phyloP scores from a whole-genome alignment of 1,284 basidiomycete genomes.

The Ceratobasidium sp. region DNA sequence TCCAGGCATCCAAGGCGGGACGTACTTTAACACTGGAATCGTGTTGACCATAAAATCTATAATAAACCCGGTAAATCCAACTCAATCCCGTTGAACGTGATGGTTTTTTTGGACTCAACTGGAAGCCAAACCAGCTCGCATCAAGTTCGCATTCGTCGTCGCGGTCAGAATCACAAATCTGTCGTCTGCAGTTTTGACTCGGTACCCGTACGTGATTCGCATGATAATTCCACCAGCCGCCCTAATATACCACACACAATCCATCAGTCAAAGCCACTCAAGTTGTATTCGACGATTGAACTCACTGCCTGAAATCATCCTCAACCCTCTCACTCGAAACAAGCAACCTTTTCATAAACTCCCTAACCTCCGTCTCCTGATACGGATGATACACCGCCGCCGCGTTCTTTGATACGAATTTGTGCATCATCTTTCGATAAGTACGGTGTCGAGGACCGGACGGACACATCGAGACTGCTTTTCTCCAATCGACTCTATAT shows the following conservation, averaged over 20 bases:
- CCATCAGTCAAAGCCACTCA: background rate
- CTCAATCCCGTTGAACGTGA: no score
- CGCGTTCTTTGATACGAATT: constrained; percentile 59
- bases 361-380: constrained; percentile 45
- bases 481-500: constrained; percentile 29
- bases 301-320: constrained; percentile 46
- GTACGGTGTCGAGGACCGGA: constrained; percentile 59
- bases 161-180: constrained; percentile 16
- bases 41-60: constrained; percentile 55
- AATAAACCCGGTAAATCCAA: no score
- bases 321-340: constrained; percentile 38
- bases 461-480: constrained; percentile 36
- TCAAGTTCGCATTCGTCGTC: constrained; percentile 53
- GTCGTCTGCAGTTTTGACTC: constrained; percentile 51
- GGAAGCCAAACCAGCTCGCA: constrained; percentile 55
- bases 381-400: constrained; percentile 53
- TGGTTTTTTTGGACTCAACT: no score
- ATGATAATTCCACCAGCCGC: constrained; percentile 34
- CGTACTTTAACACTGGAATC: constrained; percentile 55
- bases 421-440: constrained; percentile 61
- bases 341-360: constrained; percentile 45
- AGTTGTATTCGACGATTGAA: background rate
- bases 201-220: constrained; percentile 53
- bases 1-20: constrained; percentile 47
- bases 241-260: background rate